Evolutionary conservation across 768 basidiomycete species (phyloP), one percentile per base, ranked within the genome.

Genomic region (Sarcomyxa edulis): DNA sequence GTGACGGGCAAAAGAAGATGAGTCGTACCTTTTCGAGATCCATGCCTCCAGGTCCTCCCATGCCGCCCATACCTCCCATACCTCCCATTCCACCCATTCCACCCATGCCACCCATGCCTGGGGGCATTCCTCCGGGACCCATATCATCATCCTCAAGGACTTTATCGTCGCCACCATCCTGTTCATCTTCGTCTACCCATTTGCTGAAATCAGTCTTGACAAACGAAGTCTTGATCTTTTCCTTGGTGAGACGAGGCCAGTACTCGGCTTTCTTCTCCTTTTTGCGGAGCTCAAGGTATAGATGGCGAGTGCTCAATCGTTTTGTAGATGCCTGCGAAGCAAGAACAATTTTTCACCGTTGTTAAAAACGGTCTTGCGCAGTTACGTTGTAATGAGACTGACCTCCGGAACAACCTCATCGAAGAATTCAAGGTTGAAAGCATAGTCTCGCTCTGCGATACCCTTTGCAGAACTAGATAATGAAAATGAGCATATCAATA

Each of bases 111-210:
- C 67, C 65, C 62, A 74, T 65, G 0, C 70, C 74, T 30, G 64
- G 61, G 54, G 72, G 63, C 62, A 72, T 72, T 1, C 71, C 74
- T 43, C 62, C 61, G n/a, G 64, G 72, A 68, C 1, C 66, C 72
- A 21, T 65, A 37, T 65, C 68, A 11, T 64, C 65, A 2, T 81
- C 78, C 0, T 71, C 76, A 7, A 68, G 71, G 2, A 61, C 56
- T n/a, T 65, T 42, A 7, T 46, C 54, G 2, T 59, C 48, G 16
- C 62, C 73, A 35, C 71, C 84, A 27, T 88, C 85, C 64, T 97
- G 95, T 58, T 98, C 94, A 56, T 97, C 95, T 66, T 97, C 94
- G 54, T 97, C 94, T 28, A 86, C 84, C 93, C 93, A 97, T 67
- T 88, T 95, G 48, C 70, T 70, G 59, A 97, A 97, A 61, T 97